Evolutionary conservation across 805 yeast genomes (phyloP), one percentile per base, ranked within the genome.

Genomic region (Candida ascalaphidarum): DNA sequence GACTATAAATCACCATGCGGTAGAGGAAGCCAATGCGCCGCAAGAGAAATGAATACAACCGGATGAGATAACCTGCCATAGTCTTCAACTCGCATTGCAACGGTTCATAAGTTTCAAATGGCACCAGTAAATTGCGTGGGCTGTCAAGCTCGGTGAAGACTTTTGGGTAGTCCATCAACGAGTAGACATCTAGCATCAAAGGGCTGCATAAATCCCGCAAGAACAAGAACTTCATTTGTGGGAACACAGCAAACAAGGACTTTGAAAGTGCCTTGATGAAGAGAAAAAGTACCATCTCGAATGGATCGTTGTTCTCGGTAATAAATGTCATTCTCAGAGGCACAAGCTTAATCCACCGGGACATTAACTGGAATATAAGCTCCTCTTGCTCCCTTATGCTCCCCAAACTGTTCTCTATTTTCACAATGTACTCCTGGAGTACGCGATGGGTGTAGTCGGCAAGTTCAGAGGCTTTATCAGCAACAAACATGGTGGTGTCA

Each of bases 201-300:
- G 68, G 65, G 28, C 52, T 43, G 34, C 58, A 65, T 34, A 61
- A 60, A 39, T 61, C 68, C 16, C 65, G 34, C 8, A 61, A 33
- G 30, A 54, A 58, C 39, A 54, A 57, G 33, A 51, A 61, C 32
- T 53, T 58, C n/a, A 59, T 49, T 27, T 61, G 68, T 2, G 68
- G 68, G 14, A 52, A 41, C 12, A 58, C 37, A 2, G 61, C 58
- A 36, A 41, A 55, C 14, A 58, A 35, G 1, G 53, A 43, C 33
- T 58, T 59, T 28, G 52, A 56, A 29, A 57, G 46, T 5, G 47
- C 44, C 28, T 53, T 49, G 41, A 41, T 55, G 35, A 49, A 58
- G 10, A 61, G 36, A 27, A 48, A 57, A 14, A 61, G 31, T 11
- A 59, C 35, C 24, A 48, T 46, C 27, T 52, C 63, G 16, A 56